Conservation (phyloP, 441 rosid species). For the Isatis lusitanica region DNA sequence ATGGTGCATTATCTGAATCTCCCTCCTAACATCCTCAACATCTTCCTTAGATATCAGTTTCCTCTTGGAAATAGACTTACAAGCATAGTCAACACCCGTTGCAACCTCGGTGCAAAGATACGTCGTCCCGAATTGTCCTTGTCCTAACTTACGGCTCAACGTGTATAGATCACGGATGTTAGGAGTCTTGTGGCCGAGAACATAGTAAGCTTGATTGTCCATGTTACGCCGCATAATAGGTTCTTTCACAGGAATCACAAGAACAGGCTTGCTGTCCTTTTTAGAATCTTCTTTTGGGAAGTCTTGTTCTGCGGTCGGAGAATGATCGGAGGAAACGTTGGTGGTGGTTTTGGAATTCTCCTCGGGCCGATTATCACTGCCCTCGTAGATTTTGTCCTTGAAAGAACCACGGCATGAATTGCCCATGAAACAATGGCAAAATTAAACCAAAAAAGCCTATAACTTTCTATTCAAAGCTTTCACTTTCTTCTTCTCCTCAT, state of each 20-base stretch:
- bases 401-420: constrained; percentile 72
- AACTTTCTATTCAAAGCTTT: constrained; percentile 13
- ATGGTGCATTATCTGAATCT: constrained; percentile 99
- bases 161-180: constrained; percentile 82
- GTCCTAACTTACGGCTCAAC: constrained; percentile 82
- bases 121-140: constrained; percentile 95
- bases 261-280: constrained; percentile 40
- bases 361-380: constrained; percentile 62
- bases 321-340: constrained; percentile 42
- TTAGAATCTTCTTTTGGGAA: constrained; percentile 38
- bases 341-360: constrained; percentile 48
- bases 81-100: constrained; percentile 73
- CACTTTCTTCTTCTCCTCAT: constrained; percentile 56
- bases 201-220: constrained; percentile 74
- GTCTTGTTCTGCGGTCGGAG: constrained; percentile 52
- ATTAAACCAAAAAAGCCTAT: background rate
- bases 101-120: constrained; percentile 70
- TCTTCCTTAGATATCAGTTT: constrained; percentile 89
- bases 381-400: constrained; percentile 55
- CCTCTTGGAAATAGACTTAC: constrained; percentile 93
- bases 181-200: constrained; percentile 84
- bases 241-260: constrained; percentile 48
- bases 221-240: constrained; percentile 62
- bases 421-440: constrained; percentile 71
- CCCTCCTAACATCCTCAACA: constrained; percentile 93